These are phyloP conservation scores for Lentinula aciculospora DNA, from an alignment of 768 basidiomycete genomes.

Conservation along the genomic window DNA sequence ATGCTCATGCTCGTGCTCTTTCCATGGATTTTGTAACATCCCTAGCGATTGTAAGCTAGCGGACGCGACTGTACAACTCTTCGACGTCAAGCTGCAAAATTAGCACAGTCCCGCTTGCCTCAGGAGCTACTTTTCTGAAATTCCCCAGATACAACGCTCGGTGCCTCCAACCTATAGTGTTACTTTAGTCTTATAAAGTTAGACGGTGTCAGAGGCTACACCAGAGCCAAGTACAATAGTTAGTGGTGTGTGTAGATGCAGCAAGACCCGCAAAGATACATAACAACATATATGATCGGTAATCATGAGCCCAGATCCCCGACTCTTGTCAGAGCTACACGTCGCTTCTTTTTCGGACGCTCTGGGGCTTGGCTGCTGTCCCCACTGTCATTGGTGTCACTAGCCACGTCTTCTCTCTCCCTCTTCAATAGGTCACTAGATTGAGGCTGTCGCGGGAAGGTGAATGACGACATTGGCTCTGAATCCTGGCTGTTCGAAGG, in stretches of 20 bases:
- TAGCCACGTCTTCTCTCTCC: slow-evolving; percentile 17
- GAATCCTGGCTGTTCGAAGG: slow-evolving; percentile 42
- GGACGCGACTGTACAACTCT: no score
- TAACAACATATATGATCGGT: background rate
- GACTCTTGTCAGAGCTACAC: slow-evolving; percentile 70
- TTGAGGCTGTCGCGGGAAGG: background rate
- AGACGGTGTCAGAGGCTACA: no score
- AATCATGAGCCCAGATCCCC: slow-evolving; percentile 41
- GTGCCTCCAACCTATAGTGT: no score
- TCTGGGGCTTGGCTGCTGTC: slow-evolving; percentile 22
- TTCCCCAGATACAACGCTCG: no score
- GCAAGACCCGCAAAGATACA: background rate
- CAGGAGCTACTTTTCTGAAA: no score
- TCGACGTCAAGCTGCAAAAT: no score
- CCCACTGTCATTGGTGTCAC: slow-evolving; percentile 13
- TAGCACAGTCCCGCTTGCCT: no score
- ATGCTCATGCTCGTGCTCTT: no score
- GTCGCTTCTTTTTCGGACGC: slow-evolving; percentile 82
- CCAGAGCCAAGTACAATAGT: no score
- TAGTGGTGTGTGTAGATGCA: background rate
- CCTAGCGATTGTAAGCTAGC: no score
- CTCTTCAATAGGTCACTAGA: slow-evolving; percentile 8
- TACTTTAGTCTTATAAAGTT: no score
- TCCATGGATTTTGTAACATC: no score
- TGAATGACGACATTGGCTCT: slow-evolving; percentile 20